phyloP scores from a whole-genome alignment of 1,139 yeast species.

The Pneumocystis jirovecii region DNA sequence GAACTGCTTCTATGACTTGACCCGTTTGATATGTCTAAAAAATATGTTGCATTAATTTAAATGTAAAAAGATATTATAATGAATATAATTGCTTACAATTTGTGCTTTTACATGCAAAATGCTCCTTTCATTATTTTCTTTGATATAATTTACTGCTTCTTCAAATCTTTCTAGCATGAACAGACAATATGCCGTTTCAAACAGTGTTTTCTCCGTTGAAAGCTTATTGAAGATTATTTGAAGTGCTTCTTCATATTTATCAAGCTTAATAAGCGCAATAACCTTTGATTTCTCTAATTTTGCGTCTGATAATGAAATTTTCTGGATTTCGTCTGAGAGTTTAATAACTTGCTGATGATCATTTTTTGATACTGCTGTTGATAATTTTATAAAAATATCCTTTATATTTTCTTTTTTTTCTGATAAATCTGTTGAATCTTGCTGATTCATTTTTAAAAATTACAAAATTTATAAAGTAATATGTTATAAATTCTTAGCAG shows the following conservation, averaged over 20 bases:
- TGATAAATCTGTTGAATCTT: neutral
- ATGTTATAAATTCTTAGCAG: neutral
- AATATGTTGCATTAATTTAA: neutral
- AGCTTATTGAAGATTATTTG: conserved; percentile 18
- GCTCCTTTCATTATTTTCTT: conserved; percentile 30
- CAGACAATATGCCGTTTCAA: conserved; percentile 52
- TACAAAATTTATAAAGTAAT: neutral
- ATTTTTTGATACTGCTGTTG: conserved; percentile 33
- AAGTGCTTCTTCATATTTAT: conserved; percentile 45
- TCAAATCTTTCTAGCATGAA: conserved; percentile 47
- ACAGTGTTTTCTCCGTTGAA: conserved; percentile 12
- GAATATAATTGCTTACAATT: conserved; percentile 18
- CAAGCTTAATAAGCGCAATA: conserved; percentile 59
- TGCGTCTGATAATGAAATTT: conserved; percentile 32
- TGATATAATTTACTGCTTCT: conserved; percentile 26
- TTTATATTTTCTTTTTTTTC: conserved; percentile 20
- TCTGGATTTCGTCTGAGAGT: conserved; percentile 31
- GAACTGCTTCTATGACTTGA: conserved; percentile 37
- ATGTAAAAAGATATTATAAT: neutral
- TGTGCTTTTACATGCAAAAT: conserved; percentile 72
- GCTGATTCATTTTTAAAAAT: neutral
- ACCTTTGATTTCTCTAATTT: conserved; percentile 46
- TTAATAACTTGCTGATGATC: conserved; percentile 36
- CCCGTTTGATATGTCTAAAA: conserved; percentile 29
- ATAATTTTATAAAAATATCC: conserved; percentile 33